A percentile compares a stretch with the other conserved stretches of the same genome.
These are phyloP conservation scores for Lactifluus piperatus DNA, from an alignment of 768 basidiomycete species.

Conservation along the genomic window DNA sequence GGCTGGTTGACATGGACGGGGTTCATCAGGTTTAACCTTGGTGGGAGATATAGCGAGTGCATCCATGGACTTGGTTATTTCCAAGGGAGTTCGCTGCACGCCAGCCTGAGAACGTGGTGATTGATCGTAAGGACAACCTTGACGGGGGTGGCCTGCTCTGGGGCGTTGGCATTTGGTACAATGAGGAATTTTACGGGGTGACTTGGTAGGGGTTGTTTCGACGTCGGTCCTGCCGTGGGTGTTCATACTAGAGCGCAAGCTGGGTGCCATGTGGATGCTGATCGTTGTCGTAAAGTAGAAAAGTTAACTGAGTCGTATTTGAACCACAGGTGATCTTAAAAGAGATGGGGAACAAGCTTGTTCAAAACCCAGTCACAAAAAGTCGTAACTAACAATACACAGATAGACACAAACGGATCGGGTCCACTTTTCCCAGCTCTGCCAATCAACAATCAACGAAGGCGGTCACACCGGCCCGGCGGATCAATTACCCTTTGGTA, in stretches of 20 bases:
- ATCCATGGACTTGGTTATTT: conserved; percentile 11
- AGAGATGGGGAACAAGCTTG: neutral
- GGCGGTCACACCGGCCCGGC: neutral
- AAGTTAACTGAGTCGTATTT: neutral
- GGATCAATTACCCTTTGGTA: neutral
- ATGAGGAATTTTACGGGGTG: conserved; percentile 43
- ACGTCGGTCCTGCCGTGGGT: conserved; percentile 3
- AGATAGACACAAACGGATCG: neutral
- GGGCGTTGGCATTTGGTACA: conserved; percentile 52
- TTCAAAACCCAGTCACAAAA: neutral
- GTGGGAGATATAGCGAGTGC: conserved; percentile 16
- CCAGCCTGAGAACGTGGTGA: neutral
- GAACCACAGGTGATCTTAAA: neutral
- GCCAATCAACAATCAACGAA: neutral
- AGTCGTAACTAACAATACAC: neutral
- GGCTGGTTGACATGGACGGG: conserved; percentile 25
- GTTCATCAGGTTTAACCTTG: conserved; percentile 15
- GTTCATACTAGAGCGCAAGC: conserved; percentile 9
- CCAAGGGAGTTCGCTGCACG: neutral
- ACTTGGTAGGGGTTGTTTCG: conserved; percentile 26
- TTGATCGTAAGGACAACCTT: conserved; percentile 43
- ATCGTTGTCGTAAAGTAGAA: neutral
- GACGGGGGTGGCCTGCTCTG: conserved; percentile 52
- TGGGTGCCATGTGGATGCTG: conserved; percentile 8
- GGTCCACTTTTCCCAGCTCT: neutral